phyloP scores from a whole-genome alignment of 139 green algal genomes.

The Zygnema cylindricum region DNA sequence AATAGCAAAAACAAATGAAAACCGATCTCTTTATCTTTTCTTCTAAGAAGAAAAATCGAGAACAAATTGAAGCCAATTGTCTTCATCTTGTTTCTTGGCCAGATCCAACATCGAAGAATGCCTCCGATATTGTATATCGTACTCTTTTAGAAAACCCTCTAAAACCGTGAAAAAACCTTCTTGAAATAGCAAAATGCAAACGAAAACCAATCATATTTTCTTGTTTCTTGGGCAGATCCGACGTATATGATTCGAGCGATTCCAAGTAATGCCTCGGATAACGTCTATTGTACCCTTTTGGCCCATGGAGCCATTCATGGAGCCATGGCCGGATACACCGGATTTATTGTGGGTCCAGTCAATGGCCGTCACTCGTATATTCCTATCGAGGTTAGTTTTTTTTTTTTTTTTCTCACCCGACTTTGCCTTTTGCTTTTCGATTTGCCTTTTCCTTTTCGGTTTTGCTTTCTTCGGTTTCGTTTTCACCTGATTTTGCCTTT shows the following conservation, averaged over 20 bases:
- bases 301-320: conserved; percentile 87
- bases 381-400: conserved; percentile 52
- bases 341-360: conserved; percentile 52
- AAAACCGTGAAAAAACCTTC: too few relatives aligned
- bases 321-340: conserved; percentile 64
- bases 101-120: too few relatives aligned
- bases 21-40: too few relatives aligned
- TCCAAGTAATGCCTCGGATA: conserved; percentile 83
- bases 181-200: too few relatives aligned
- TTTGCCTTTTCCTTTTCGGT: conserved; percentile 2
- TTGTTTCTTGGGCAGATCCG: conserved; percentile 69
- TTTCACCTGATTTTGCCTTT: background rate
- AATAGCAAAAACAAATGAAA: too few relatives aligned
- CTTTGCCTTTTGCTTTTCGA: background rate
- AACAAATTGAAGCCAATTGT: too few relatives aligned
- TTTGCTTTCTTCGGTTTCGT: background rate
- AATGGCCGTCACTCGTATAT: conserved; percentile 64
- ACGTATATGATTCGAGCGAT: conserved; percentile 92
- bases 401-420: background rate
- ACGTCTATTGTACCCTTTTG: conserved; percentile 80
- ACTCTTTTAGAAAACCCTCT: too few relatives aligned
- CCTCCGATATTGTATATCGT: too few relatives aligned
- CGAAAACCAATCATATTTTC: too few relatives aligned
- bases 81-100: too few relatives aligned
- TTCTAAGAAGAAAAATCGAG: too few relatives aligned